Evolutionary conservation across 768 basidiomycete genomes (phyloP).

Genomic region (Auricularia cornea): DNA sequence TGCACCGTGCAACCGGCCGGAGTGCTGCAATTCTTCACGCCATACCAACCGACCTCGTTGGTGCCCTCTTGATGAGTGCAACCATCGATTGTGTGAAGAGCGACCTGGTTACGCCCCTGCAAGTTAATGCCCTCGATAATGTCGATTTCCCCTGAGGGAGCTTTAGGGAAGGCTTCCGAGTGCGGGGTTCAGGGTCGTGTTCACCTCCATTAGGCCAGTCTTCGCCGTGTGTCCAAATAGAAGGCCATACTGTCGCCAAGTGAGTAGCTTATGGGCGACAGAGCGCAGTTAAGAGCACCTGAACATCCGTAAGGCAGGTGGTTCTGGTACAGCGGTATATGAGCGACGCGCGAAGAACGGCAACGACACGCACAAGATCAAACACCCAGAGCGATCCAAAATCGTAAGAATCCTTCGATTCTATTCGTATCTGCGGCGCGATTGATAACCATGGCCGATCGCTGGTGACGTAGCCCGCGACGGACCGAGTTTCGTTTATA

Average conservation of each 20-base stretch:
- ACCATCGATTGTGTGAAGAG: background rate
- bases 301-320: slow-evolving; percentile 53
- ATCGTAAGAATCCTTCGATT: slow-evolving; percentile 32
- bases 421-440: slow-evolving; percentile 33
- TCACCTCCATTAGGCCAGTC: slow-evolving; percentile 40
- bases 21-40: background rate
- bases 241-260: slow-evolving; percentile 35
- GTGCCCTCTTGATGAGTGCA: background rate
- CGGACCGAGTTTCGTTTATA: slow-evolving; percentile 54
- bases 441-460: too few relatives aligned
- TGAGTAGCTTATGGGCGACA: slow-evolving; percentile 21
- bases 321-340: background rate
- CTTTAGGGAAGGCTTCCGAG: background rate
- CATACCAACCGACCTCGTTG: background rate
- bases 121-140: slow-evolving; percentile 56
- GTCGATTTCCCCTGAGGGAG: slow-evolving; percentile 37
- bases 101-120: slow-evolving; percentile 36
- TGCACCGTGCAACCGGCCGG: background rate
- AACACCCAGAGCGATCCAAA: slow-evolving; percentile 38
- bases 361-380: slow-evolving; percentile 21
- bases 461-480: background rate
- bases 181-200: slow-evolving; percentile 21
- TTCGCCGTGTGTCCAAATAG: slow-evolving; percentile 36
- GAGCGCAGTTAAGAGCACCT: slow-evolving; percentile 21
- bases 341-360: too few relatives aligned